Evolutionary conservation across 1,139 yeast species (phyloP), one percentile per base, ranked within the genome.

Genomic region (Hyphopichia wangnamkhiaoensis): DNA sequence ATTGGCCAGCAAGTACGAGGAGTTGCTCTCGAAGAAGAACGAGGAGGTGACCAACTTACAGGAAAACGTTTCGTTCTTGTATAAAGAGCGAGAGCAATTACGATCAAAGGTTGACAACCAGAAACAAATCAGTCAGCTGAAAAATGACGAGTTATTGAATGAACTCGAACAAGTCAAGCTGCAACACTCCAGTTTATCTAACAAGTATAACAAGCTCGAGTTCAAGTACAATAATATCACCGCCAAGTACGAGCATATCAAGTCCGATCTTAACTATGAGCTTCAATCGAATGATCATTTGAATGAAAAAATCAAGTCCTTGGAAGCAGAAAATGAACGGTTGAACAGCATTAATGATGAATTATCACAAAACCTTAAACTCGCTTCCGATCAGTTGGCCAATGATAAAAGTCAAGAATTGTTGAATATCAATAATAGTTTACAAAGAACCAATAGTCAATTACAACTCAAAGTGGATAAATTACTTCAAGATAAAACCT

Each of bases 51-150:
- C 54, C 19, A 54, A 59, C 18, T 56, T 83, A 21, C 77, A 80
- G 48, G 65, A 68, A 31, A 80, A 83, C 48, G 71, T 86, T 26
- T 68, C 77, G 25, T 82, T 69, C 40, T 78, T 85, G 42, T 67
- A 80, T 39, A 68, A 74, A 32, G 79, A 82, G 49, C 72, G 83
- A 29, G 69, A 74, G 36, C 75, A 79, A 35, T 58, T 84, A 31
- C 85, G 83, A 42, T 65, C 74, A 6, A 74, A 76, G 39, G 59
- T 75, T 33, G 59, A 73, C 17, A 70, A 71, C 35, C 77, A 77
- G 42, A 12, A 13, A 5, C 34, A 31, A n/a, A 31, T 35, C 12
- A 8, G 10, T 10, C 12, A 25, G 16, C 65, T 75, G 8, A 74
- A 74, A 37, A 77, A 63, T 3, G 50, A 71, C 34, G 34, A 44